Evolutionary conservation across 169 alveolate species (phyloP).

Genomic region (Plasmodium cynomolgi): DNA sequence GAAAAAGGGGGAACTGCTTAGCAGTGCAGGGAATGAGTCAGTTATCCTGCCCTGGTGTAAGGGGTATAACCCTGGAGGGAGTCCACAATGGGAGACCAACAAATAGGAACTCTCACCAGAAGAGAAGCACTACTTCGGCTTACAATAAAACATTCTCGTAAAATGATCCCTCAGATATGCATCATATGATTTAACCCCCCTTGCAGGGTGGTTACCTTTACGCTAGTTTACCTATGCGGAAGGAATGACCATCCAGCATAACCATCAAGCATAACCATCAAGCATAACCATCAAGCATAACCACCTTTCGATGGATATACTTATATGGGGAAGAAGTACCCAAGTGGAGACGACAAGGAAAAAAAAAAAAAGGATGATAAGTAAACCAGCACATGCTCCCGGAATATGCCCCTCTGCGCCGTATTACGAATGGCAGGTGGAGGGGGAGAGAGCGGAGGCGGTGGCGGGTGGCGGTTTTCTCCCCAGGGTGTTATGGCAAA

Average conservation of each 20-base stretch:
- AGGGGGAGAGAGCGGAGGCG: not conserved
- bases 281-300: not conserved
- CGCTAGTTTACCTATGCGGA: not conserved
- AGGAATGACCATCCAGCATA: not conserved
- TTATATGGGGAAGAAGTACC: not conserved
- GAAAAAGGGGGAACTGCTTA: not conserved
- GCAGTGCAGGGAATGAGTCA: not conserved
- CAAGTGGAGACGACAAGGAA: not conserved
- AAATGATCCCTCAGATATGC: not conserved
- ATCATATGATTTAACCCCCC: not conserved
- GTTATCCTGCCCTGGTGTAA: not conserved
- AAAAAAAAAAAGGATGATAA: not conserved
- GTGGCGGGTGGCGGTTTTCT: not conserved
- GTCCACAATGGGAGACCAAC: not conserved
- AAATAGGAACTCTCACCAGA: not conserved
- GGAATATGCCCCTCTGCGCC: not conserved
- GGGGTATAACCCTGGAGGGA: not conserved
- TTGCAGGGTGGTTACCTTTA: not conserved
- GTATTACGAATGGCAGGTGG: not conserved
- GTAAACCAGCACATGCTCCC: not conserved
- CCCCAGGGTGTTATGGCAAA: not conserved
- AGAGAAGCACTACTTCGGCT: not conserved
- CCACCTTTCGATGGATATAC: not conserved
- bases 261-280: not conserved
- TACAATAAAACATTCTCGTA: not conserved